Evolutionary conservation across 2,329 filamentous ascomycete genomes (phyloP), one percentile per base, ranked within the genome.

Genomic region (Incumbomyces lentus): DNA sequence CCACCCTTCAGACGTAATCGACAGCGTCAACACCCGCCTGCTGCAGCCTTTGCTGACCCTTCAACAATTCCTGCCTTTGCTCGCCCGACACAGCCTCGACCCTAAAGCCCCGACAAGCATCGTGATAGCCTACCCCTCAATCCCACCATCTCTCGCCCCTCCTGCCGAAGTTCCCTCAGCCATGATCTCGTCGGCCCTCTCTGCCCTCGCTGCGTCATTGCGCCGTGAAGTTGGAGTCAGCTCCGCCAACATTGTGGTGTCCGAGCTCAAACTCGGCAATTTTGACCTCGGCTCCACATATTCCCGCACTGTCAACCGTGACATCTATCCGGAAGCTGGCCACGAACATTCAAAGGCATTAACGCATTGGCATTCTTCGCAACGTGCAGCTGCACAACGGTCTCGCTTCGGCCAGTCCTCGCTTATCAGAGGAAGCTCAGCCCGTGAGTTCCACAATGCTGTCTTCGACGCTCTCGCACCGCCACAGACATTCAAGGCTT

Each of bases 21-120:
- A 95, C 60, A 82, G 88, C 30, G 80, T 96, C 63, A 95, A 95
- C 64, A 90, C 87, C 13, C 89, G 94, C 59, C 76, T 98, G 11
- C 75, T 96, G 46, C 84, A 88, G 48, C 90, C 90, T 1, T 87
- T 96, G 55, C 76, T 94, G 44, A 88, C 85, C 4, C 82, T 89
- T 33, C 89, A 95, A 67, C 78, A 86, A 44, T 92, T 96, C 68
- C 73, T 96, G n/a, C 84, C 84, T 0, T 78, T 89, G 26, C 73
- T 89, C 44, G 84, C 57, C 10, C 73, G 79, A 44, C 74, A 82
- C 44, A 72, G 67, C 60, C 74, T 69, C 41, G 71, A 69, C 43
- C 69, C 65, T 59, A 44, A 51, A 60, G 48, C 54, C 49, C 53
- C 52, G 48, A 57, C 47, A 40, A 64, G 65, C 13, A 64, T 71